Conservation (phyloP, 257 asterid species). For the Nicotiana tabacum region DNA sequence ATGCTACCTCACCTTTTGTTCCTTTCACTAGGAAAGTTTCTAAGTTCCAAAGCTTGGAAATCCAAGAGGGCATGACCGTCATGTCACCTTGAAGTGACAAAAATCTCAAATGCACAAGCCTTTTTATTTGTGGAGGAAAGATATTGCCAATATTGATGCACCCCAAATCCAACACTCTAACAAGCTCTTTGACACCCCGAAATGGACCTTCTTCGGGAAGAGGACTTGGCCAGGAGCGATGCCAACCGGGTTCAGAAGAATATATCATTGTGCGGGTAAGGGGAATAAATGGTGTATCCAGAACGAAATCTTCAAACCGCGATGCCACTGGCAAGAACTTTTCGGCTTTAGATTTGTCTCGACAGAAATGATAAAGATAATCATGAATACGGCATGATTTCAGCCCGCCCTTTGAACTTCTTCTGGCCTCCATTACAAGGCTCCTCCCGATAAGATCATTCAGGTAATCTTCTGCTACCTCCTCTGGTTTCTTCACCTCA, state of each 20-base stretch:
- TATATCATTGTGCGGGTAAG: background rate
- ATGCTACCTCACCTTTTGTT: background rate
- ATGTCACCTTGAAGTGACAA: background rate
- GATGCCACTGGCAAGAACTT: background rate
- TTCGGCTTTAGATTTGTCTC: background rate
- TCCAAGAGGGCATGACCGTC: background rate
- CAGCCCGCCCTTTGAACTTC: conserved; percentile 1
- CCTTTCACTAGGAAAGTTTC: background rate
- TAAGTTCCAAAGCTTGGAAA: conserved; percentile 8
- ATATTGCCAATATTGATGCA: background rate
- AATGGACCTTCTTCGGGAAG: background rate
- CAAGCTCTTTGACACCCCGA: too few relatives aligned
- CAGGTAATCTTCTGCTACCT: conserved; percentile 8
- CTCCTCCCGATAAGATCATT: conserved; percentile 5
- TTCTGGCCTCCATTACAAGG: background rate
- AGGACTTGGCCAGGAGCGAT: background rate
- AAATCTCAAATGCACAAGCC: background rate
- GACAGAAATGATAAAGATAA: background rate
- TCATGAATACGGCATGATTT: conserved; percentile 6
- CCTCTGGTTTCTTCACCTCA: background rate
- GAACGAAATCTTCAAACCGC: background rate
- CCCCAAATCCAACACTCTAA: background rate
- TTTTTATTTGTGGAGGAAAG: background rate
- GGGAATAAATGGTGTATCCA: background rate
- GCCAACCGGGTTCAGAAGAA: background rate